A percentile compares a stretch with the other conserved stretches of the same genome.
Conservation (phyloP, 345 rosid genomes). For the Corchorus capsularis region DNA sequence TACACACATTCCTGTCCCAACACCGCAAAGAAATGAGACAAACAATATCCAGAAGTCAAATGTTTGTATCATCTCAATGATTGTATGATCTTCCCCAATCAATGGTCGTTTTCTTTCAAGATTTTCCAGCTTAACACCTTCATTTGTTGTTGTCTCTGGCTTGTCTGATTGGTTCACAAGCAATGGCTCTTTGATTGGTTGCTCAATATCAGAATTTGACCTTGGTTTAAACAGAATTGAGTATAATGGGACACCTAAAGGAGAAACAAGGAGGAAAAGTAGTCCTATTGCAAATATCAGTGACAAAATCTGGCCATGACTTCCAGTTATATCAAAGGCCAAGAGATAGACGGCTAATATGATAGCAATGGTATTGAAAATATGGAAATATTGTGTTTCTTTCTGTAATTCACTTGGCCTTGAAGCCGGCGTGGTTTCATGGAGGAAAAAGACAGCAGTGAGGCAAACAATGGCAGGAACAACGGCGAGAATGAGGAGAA, state of each 20-base stretch:
- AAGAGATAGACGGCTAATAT: slow-evolving; percentile 49
- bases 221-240: slow-evolving; percentile 17
- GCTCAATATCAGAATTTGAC: slow-evolving; percentile 37
- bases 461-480: slow-evolving; percentile 56
- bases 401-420: slow-evolving; percentile 29
- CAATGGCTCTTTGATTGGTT: slow-evolving; percentile 41
- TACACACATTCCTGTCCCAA: slow-evolving; percentile 57
- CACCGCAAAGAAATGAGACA: slow-evolving; percentile 55
- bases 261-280: slow-evolving; percentile 43
- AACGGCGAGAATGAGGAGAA: slow-evolving; percentile 54
- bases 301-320: slow-evolving; percentile 40
- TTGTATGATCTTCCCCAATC: slow-evolving; percentile 57
- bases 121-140: slow-evolving; percentile 13
- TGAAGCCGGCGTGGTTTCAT: slow-evolving; percentile 34
- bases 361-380: slow-evolving; percentile 51
- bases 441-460: slow-evolving; percentile 51
- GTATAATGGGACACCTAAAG: slow-evolving; percentile 49
- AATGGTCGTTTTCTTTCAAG: slow-evolving; percentile 31
- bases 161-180: slow-evolving; percentile 25
- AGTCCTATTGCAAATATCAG: slow-evolving; percentile 48
- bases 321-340: slow-evolving; percentile 52
- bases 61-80: slow-evolving; percentile 41
- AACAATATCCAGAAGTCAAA: slow-evolving; percentile 64
- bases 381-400: slow-evolving; percentile 41
- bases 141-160: slow-evolving; percentile 14